Conservation (phyloP, 805 yeast genomes). For the Wickerhamiella sergipiensis region DNA sequence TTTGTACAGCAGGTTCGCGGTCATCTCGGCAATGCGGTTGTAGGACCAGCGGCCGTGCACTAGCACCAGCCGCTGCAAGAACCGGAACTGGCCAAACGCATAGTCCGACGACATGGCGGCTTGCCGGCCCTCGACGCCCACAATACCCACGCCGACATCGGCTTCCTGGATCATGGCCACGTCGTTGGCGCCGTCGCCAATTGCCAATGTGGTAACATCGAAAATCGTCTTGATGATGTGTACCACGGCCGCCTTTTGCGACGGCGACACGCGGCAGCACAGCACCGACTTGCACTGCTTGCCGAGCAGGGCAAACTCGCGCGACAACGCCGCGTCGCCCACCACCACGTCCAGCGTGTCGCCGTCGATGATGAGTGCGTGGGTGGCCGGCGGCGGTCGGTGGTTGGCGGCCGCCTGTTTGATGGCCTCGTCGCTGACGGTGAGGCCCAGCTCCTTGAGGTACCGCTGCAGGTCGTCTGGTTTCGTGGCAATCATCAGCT, state of each 20-base stretch:
- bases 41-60: conserved; percentile 84
- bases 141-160: conserved; percentile 74
- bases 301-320: conserved; percentile 54
- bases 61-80: conserved; percentile 45
- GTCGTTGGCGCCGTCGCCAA: conserved; percentile 81
- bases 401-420: conserved; percentile 45
- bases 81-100: conserved; percentile 70
- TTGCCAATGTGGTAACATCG: conserved; percentile 63
- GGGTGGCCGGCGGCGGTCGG: conserved; percentile 42
- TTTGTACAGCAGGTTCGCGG: conserved; percentile 67
- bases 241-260: conserved; percentile 70
- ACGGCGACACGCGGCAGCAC: conserved; percentile 75
- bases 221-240: conserved; percentile 47
- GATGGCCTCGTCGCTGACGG: conserved; percentile 29
- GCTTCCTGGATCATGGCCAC: conserved; percentile 84
- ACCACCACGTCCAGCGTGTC: conserved; percentile 39
- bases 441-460: conserved; percentile 31
- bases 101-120: conserved; percentile 81
- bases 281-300: conserved; percentile 67
- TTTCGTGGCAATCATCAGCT: conserved; percentile 30
- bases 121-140: conserved; percentile 78
- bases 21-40: conserved; percentile 59
- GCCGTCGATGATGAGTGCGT: conserved; percentile 61
- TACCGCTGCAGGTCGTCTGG: conserved; percentile 35
- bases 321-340: conserved; percentile 23